Evolutionary conservation across 2,329 filamentous ascomycete species (phyloP).

Genomic region (Curvularia lunata): DNA sequence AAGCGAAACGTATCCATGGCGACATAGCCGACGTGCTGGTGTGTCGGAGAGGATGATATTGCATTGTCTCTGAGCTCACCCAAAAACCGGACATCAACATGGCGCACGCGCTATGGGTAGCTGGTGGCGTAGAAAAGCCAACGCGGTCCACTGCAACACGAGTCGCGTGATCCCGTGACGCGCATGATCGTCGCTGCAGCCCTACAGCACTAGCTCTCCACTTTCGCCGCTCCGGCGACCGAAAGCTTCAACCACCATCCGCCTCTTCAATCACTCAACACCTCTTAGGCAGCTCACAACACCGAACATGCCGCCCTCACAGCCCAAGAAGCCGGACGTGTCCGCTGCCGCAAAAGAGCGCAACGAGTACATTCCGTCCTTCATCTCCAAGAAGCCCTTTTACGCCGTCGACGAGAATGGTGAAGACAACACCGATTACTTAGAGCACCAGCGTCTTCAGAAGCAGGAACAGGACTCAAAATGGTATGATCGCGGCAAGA

Average conservation of each 20-base stretch:
- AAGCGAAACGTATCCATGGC: slow-evolving; percentile 81
- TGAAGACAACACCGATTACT: slow-evolving; percentile 76
- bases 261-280: neutral
- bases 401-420: slow-evolving; percentile 81
- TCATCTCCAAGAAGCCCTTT: slow-evolving; percentile 98
- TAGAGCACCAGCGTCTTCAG: slow-evolving; percentile 92
- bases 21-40: slow-evolving; percentile 17
- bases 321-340: slow-evolving; percentile 59
- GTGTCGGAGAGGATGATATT: neutral
- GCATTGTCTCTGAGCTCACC: slow-evolving; percentile 24
- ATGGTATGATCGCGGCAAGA: slow-evolving; percentile 94
- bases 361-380: slow-evolving; percentile 96
- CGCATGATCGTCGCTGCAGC: slow-evolving; percentile 32
- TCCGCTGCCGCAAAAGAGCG: slow-evolving; percentile 76
- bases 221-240: slow-evolving; percentile 23
- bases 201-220: slow-evolving; percentile 37
- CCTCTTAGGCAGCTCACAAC: slow-evolving; percentile 4
- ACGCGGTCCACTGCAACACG: slow-evolving; percentile 20
- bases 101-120: neutral
- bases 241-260: slow-evolving; percentile 14
- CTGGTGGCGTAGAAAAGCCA: slow-evolving; percentile 6
- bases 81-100: slow-evolving; percentile 11
- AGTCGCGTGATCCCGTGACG: slow-evolving; percentile 34
- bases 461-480: slow-evolving; percentile 72
- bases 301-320: slow-evolving; percentile 54